phyloP scores from a whole-genome alignment of 2,329 filamentous ascomycete species.

The Gliomastix tumulicola region DNA sequence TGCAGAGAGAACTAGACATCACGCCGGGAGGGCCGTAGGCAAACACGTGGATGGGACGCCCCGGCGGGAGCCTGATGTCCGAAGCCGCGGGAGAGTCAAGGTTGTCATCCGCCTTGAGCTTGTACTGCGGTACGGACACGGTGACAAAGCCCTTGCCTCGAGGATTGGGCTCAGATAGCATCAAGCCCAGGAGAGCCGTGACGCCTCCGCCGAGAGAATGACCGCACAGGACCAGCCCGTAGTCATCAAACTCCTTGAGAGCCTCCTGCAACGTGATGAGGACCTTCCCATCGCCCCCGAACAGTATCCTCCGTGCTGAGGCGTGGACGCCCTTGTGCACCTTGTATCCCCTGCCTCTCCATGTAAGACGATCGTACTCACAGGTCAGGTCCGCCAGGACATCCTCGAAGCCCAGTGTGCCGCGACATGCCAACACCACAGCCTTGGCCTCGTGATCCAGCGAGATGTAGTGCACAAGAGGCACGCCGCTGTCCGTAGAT shows the following conservation, averaged over 20 bases:
- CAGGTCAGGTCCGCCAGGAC: conserved; percentile 68
- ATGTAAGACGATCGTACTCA: conserved; percentile 59
- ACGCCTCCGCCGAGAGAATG: conserved; percentile 66
- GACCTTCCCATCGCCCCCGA: conserved; percentile 60
- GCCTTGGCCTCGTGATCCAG: conserved; percentile 66
- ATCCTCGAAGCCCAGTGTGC: conserved; percentile 68
- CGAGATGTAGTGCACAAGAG: conserved; percentile 66
- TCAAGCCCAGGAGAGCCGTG: conserved; percentile 61
- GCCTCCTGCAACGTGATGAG: conserved; percentile 60
- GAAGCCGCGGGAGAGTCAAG: conserved; percentile 8
- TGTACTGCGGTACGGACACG: conserved; percentile 38
- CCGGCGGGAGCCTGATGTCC: conserved; percentile 51
- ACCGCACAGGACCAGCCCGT: conserved; percentile 62
- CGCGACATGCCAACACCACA: conserved; percentile 65
- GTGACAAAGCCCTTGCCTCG: conserved; percentile 56
- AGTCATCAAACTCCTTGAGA: conserved; percentile 59
- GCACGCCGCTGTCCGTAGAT: conserved; percentile 58
- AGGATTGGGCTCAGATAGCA: conserved; percentile 58
- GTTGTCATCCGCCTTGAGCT: conserved; percentile 25
- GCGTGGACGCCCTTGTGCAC: conserved; percentile 72
- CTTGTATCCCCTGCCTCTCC: conserved; percentile 58
- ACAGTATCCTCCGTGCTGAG: conserved; percentile 60
- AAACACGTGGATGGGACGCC: conserved; percentile 70
- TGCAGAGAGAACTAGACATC: conserved; percentile 62
- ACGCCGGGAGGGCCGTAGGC: conserved; percentile 70